Conservation (phyloP, 768 basidiomycete genomes). For the Pleurotus eryngii region DNA sequence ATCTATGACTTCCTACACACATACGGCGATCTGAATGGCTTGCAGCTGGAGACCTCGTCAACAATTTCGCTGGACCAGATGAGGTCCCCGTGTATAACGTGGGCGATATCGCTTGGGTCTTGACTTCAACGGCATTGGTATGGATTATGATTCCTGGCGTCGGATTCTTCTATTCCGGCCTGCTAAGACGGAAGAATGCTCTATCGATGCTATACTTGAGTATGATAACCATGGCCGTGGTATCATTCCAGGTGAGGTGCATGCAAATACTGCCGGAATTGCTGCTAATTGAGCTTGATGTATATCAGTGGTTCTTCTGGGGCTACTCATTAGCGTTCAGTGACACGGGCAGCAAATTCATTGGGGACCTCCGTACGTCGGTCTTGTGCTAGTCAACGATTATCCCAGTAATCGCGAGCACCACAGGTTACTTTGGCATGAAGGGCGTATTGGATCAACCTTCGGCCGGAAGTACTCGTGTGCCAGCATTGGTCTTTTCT, state of each 20-base stretch:
- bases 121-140: constrained; percentile 75
- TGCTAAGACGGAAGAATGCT: constrained; percentile 91
- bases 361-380: constrained; percentile 75
- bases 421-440: constrained; percentile 76
- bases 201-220: constrained; percentile 86
- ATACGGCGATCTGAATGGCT: background rate
- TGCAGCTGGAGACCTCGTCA: constrained; percentile 6
- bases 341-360: constrained; percentile 65
- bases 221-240: constrained; percentile 73
- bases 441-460: constrained; percentile 73
- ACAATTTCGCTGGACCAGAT: background rate
- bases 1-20: background rate
- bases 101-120: constrained; percentile 54
- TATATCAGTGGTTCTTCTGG: constrained; percentile 91
- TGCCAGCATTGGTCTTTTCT: constrained; percentile 76
- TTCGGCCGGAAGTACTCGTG: constrained; percentile 65
- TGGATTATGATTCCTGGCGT: constrained; percentile 86
- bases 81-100: constrained; percentile 31
- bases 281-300: too few species aligned
- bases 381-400: background rate
- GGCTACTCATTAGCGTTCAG: constrained; percentile 92
- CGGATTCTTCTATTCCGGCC: constrained; percentile 87
- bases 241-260: constrained; percentile 75
- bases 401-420: background rate
- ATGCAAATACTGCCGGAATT: too few species aligned